phyloP scores from a whole-genome alignment of 371 early-diverging fungal species.

The Rhizopus sp. region DNA sequence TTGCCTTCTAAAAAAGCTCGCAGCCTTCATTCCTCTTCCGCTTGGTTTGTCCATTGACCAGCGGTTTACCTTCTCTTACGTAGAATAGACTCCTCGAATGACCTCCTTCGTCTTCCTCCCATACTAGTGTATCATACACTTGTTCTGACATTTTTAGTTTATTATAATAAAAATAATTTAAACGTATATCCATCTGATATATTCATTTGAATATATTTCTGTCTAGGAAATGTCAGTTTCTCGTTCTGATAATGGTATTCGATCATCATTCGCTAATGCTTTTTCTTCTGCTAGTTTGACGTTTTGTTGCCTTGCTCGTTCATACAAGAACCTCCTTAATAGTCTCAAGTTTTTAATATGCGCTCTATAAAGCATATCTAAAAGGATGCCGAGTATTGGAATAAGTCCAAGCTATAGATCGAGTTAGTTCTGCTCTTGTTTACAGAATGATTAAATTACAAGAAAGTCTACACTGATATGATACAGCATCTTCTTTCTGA shows the following conservation, averaged over 20 bases:
- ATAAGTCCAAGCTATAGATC: conserved; percentile 40
- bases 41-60: neutral
- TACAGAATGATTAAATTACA: conserved; percentile 18
- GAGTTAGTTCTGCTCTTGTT: neutral
- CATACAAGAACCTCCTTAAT: conserved; percentile 35
- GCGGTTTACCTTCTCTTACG: neutral
- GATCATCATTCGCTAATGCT: conserved; percentile 10
- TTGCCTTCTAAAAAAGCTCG: too few species aligned
- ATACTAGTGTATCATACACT: too few species aligned
- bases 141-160: too few species aligned
- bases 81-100: too few species aligned
- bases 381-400: conserved; percentile 40
- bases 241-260: neutral
- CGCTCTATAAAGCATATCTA: conserved; percentile 46
- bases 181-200: too few species aligned
- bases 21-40: neutral
- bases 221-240: neutral
- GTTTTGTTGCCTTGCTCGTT: conserved; percentile 31
- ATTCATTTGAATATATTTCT: neutral
- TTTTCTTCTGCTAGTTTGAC: conserved; percentile 11
- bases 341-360: conserved; percentile 45
- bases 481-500: conserved; percentile 38
- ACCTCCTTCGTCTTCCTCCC: too few species aligned
- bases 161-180: too few species aligned
- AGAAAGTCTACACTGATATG: conserved; percentile 45